These are phyloP conservation scores for Calendula officinalis DNA, from an alignment of 129 eudicot species.

Conservation along the genomic window DNA sequence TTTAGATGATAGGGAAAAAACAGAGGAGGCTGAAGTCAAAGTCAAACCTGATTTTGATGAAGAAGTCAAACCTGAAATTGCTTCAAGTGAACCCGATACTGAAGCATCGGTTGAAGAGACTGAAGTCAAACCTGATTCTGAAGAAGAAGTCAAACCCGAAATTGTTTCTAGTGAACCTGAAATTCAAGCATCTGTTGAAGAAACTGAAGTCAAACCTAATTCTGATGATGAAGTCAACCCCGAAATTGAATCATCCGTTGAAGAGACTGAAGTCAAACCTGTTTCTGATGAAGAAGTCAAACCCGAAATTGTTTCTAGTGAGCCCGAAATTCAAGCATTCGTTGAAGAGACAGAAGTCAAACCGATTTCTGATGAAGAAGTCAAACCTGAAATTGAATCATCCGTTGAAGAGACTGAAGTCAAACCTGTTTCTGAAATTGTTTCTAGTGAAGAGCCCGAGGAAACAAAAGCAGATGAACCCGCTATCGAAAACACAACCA, in stretches of 20 bases:
- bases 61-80: slow-evolving; percentile 13
- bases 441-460: slow-evolving; percentile 20
- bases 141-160: slow-evolving; percentile 24
- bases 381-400: neutral
- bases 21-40: slow-evolving; percentile 5
- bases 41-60: slow-evolving; percentile 3
- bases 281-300: slow-evolving; percentile 2
- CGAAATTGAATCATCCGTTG: neutral
- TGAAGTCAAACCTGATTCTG: slow-evolving; percentile 23
- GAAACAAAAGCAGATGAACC: slow-evolving; percentile 29
- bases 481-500: slow-evolving; percentile 5
- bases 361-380: neutral
- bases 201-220: no score
- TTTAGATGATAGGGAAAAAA: slow-evolving; percentile 65
- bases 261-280: neutral
- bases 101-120: slow-evolving; percentile 31
- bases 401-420: neutral
- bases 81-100: slow-evolving; percentile 27
- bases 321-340: no score
- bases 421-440: no score
- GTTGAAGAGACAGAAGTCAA: neutral
- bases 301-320: neutral
- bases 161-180: slow-evolving; percentile 9
- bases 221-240: slow-evolving; percentile 10
- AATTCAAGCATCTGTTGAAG: neutral